A percentile compares a stretch with the other conserved stretches of the same genome.
Evolutionary conservation across 345 rosid species (phyloP).

Genomic region (Eucalyptus paniculata): DNA sequence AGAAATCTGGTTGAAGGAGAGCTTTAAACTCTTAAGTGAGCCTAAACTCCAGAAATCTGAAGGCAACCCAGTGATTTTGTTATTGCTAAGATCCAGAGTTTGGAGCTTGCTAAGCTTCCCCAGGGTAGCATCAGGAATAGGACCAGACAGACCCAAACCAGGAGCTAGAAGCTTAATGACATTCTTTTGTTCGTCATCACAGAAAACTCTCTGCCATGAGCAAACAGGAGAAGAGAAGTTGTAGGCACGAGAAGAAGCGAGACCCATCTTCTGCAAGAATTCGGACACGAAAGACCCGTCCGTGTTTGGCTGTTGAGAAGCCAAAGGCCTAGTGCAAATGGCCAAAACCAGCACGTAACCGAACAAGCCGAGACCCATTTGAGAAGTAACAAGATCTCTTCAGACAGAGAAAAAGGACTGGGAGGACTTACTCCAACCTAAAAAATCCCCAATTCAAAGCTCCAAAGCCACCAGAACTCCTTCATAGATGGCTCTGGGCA

Average conservation of each 20-base stretch:
- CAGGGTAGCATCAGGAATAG: conserved; percentile 72
- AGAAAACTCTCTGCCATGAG: conserved; percentile 61
- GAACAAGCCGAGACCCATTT: conserved; percentile 53
- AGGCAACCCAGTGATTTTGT: conserved; percentile 69
- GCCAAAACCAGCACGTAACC: conserved; percentile 43
- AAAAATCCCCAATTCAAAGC: not conserved
- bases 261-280: conserved; percentile 54
- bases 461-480: not conserved
- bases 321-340: conserved; percentile 16
- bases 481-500: not conserved
- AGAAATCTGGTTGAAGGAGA: conserved; percentile 62
- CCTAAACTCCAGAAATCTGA: conserved; percentile 87
- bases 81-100: conserved; percentile 72
- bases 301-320: conserved; percentile 60
- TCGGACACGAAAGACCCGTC: conserved; percentile 73
- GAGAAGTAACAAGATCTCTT: not conserved
- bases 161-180: conserved; percentile 42
- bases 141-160: conserved; percentile 57
- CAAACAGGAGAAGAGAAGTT: conserved; percentile 53
- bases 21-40: conserved; percentile 54
- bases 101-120: conserved; percentile 80
- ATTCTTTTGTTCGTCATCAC: conserved; percentile 41
- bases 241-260: conserved; percentile 14
- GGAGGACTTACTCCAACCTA: not conserved
- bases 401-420: not conserved